Conservation (phyloP, 2,329 filamentous ascomycete genomes). For the Raffaelea ambrosiae region DNA sequence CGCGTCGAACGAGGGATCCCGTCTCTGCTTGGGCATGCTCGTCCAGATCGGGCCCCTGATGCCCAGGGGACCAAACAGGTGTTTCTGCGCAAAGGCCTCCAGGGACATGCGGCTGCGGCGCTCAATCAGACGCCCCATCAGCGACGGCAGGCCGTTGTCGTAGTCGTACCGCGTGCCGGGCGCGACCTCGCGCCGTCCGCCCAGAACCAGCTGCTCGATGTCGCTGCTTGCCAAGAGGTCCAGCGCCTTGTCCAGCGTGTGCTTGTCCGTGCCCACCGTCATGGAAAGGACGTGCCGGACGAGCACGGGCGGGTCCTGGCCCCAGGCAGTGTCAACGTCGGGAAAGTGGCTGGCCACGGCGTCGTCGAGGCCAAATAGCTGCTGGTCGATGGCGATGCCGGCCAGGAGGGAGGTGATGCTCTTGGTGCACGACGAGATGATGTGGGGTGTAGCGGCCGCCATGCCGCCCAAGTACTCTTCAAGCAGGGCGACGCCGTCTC, state of each 20-base stretch:
- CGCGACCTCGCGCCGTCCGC: not conserved
- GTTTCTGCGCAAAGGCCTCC: not conserved
- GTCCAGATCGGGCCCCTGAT: too few relatives aligned
- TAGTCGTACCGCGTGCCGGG: not conserved
- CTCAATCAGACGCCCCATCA: not conserved
- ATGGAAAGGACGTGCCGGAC: conserved; percentile 1
- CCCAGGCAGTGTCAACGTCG: not conserved
- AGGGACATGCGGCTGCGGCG: not conserved
- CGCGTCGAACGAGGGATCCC: too few relatives aligned
- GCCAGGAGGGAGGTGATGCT: not conserved
- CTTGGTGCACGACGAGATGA: conserved; percentile 3
- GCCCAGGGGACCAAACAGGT: not conserved
- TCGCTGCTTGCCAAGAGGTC: not conserved
- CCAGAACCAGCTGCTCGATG: not conserved
- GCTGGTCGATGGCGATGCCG: conserved; percentile 2
- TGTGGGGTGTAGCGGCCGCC: not conserved
- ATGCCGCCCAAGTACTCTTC: conserved; percentile 4
- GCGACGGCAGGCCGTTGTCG: conserved; percentile 2
- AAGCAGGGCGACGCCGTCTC: not conserved
- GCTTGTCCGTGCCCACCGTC: too few relatives aligned
- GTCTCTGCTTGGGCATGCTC: too few relatives aligned
- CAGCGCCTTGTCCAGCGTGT: not conserved
- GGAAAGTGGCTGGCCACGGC: not conserved
- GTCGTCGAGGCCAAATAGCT: not conserved
- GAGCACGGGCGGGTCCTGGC: not conserved